Base-by-base conservation (phyloP, 148 eudicot species). In the Rheum nobile region DNA sequence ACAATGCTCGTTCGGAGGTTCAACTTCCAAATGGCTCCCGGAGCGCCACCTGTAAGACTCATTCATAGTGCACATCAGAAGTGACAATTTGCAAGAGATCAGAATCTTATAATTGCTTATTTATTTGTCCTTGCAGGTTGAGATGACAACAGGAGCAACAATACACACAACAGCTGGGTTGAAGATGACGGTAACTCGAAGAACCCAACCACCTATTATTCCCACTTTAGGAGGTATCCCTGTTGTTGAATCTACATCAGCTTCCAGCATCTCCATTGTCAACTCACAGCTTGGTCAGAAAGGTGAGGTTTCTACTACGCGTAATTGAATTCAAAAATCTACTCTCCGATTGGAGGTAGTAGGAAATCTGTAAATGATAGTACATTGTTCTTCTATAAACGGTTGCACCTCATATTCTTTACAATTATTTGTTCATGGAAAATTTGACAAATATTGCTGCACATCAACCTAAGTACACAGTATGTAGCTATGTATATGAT, bases 121-220 rank as follows among this genome's bases (percentile, higher is more conserved):
- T 37, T 19, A 31, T 54, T 2, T 1, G 50, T 22, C 6, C 75
- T 50, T 79, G 67, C 86, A 94, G 99, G 99, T 95, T 4, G 75
- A 82, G 82, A 95, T 95, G 99, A 95, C 96, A 22, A 95, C 99
- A 26, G 99, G 99, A 11, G 98, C 99, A 34, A 95, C 99, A 13
- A 91, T 95, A 55, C 99, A 91, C 85, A 95, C 99, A 21, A 95
- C 97, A 55, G 79, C 88, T 44, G 99, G 99, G 63, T 80, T 95
- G 81, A 85, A 82, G 32, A 95, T 95, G 99, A 91, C 83, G 38
- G 92, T 87, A 8, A 88, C 87, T 46, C 83, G 84, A 76, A 83
- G 97, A 78, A 83, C 74, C 8, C 47, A 72, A 52, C 78, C 83
- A 63, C 88, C 91, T 0, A 39, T 79, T 21, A 68, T 77, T 26